Evolutionary conservation across 306 rosid species (phyloP), one percentile per base, ranked within the genome.

Genomic region (Lathyrus oleraceus): DNA sequence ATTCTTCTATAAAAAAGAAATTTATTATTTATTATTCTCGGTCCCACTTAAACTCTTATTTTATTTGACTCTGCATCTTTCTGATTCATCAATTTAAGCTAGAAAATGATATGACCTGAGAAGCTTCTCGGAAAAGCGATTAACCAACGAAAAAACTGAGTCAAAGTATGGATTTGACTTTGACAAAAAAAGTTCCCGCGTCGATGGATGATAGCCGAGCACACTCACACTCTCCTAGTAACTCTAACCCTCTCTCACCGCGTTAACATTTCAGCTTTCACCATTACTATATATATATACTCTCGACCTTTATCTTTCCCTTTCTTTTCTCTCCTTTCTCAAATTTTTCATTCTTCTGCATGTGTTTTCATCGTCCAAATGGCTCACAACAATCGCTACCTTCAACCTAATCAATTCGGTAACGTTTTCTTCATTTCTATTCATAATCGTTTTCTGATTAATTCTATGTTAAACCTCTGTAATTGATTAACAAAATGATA

Each of bases 151-250:
- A 45, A n/a, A 45, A n/a, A 5, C 6, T 5, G 19, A 51, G 57
- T 51, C 57, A 51, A 51, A 51, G 6, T 3, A 51, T 17, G 10
- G 1, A 1, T 51, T 65, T 54, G 67, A 74, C 78, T 73, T 15
- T 14, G 63, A 51, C 54, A 39, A 62, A 17, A 17, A 60, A 38
- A 74, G n/a, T 45, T 75, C 80, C 80, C 80, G 80, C 80, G 81
- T 76, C 11, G 11, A 44, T 60, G 13, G 23, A 32, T 15, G 10
- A 0, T 6, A 56, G 61, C 64, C 32, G 2, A 27, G 64, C 14
- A 57, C 17, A 28, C 39, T 8, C 64, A 57, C 39, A 23, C 35
- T 5, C 17, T 56, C 39, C 17, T 17, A 27, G 6, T 13, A 12
- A 51, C 48, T 8, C 3, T 6, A 16, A 49, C 52, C 56, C 53